Base-by-base conservation (phyloP, 169 alveolate species). In the Eimeria necatrix region DNA sequence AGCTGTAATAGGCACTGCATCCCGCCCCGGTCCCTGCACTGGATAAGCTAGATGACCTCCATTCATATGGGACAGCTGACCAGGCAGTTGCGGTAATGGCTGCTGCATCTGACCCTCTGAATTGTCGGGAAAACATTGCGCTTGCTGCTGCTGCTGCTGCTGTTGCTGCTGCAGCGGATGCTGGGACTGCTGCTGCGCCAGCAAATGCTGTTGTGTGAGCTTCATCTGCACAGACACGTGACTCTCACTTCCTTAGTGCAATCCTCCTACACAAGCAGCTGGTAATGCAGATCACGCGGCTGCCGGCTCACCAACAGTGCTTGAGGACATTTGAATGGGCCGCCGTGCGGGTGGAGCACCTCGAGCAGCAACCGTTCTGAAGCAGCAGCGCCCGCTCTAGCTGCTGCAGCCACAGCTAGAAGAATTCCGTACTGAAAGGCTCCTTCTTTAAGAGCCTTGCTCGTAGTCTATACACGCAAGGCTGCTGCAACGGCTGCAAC, bases 401-500 rank as follows among this genome's bases (percentile, higher is more conserved):
- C 70, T 24, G 90, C 24, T 10, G 56, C 90, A 20, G 90, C 52
- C 64, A 20, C 71, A n/a, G 89, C 61, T 5, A 81, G 73, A 49
- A 49, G 68, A 20, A 20, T 4, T 41, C 88, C 9, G 61, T 24
- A 46, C 48, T 48, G 51, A 41, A 22, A 49, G 87, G 22, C 61
- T 20, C 12, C 49, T 64, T 10, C 88, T 5, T 56, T 14, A 73
- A 73, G 14, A 26, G 48, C 48, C 60, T 26, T 73, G 16, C 71
- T 60, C 24, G 59, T 83, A 8, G n/a, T 52, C 32, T 52, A 48
- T 10, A 32, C 24, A 83, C 22, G 71, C 76, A 26, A 83, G 76
- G 53, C 88, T 78, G 70, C 88, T 51, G 88, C 88, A 78, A 70
- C 88, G 68, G 88, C 88, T 78, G 88, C 88, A 78, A 70, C 88